These are phyloP conservation scores for Lentinula edodes DNA, from an alignment of 768 basidiomycete species.

Conservation along the genomic window DNA sequence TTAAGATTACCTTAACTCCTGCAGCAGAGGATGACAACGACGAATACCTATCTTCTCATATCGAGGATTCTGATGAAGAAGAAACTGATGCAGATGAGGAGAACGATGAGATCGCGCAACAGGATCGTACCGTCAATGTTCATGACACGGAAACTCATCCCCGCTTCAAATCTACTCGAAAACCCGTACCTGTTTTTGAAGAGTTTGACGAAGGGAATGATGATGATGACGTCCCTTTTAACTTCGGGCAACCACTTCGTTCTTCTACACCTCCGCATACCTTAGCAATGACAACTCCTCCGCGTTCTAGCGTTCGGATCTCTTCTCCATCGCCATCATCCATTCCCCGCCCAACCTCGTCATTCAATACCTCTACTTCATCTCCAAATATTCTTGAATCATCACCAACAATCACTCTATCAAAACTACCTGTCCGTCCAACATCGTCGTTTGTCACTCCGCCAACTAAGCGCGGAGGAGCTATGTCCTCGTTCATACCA, in stretches of 20 bases:
- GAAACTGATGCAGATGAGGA: slow-evolving; percentile 36
- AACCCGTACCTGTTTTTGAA: slow-evolving; percentile 9
- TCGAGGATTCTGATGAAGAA: slow-evolving; percentile 11
- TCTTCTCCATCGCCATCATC: slow-evolving; percentile 37
- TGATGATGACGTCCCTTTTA: slow-evolving; percentile 15
- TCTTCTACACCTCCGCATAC: slow-evolving; percentile 22
- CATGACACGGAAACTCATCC: slow-evolving; percentile 32
- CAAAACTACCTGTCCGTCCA: slow-evolving; percentile 7
- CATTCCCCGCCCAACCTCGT: slow-evolving; percentile 39
- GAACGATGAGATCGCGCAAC: neutral
- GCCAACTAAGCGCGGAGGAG: slow-evolving; percentile 45
- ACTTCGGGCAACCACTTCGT: slow-evolving; percentile 7
- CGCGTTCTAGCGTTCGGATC: slow-evolving; percentile 7
- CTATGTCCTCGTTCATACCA: slow-evolving; percentile 54
- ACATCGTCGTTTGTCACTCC: slow-evolving; percentile 37
- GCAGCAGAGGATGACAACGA: slow-evolving; percentile 30
- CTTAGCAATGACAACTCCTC: slow-evolving; percentile 13
- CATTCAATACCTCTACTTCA: slow-evolving; percentile 26
- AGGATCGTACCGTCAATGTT: slow-evolving; percentile 27
- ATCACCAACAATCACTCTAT: slow-evolving; percentile 22
- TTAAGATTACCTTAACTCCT: slow-evolving; percentile 68
- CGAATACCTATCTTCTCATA: neutral
- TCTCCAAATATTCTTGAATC: slow-evolving; percentile 23
- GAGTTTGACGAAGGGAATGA: slow-evolving; percentile 26
- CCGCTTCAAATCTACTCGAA: slow-evolving; percentile 8